Evolutionary conservation across 2,329 filamentous ascomycete species (phyloP), one percentile per base, ranked within the genome.

Genomic region (Ophiostoma piceae): DNA sequence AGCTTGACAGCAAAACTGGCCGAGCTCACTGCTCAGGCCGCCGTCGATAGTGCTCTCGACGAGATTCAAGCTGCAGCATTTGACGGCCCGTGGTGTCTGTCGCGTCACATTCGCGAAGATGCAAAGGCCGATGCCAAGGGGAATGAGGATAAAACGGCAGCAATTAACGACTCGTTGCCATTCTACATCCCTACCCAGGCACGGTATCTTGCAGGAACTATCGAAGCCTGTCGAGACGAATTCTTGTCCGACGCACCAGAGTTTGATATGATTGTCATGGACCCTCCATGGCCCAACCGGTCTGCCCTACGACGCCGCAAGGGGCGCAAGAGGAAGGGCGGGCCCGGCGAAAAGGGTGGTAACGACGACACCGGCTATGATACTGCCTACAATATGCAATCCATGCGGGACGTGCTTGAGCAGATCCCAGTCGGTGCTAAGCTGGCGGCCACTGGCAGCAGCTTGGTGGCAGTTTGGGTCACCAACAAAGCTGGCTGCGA

Each of bases 221-320:
- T 83, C 73, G 78, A 76, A 72, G 80, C 79, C 5, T 78, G 78
- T 64, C 77, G 81, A 51, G 74, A 76, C 1, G 72, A 73, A 0
- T 84, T 88, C 73, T 73, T 81, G 0, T 73, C 77, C 16, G 76
- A 75, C 2, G 81, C 84, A 1, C 82, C 26, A 75, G 54, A 77
- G 7, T 93, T 94, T 77, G 81, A 91, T 73, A 80, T 94, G 64
- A 82, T 94, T 51, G 77, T 93, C 8, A 80, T 94, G 26, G 91
- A 94, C 76, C 92, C 92, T 2, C 91, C 92, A 0, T 94, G 92
- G 91, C 90, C 91, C 0, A 94, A 92, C 76, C 85, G 88, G 65
- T 94, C 91, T 6, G 91, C 87, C 16, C 84, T 85, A 73, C 68
- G 73, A 1, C 70, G 73, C 8, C 66, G 72, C 3, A 70, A 64